These are phyloP conservation scores for Begonia loranthoides DNA, from an alignment of 306 rosid genomes.

Conservation along the genomic window DNA sequence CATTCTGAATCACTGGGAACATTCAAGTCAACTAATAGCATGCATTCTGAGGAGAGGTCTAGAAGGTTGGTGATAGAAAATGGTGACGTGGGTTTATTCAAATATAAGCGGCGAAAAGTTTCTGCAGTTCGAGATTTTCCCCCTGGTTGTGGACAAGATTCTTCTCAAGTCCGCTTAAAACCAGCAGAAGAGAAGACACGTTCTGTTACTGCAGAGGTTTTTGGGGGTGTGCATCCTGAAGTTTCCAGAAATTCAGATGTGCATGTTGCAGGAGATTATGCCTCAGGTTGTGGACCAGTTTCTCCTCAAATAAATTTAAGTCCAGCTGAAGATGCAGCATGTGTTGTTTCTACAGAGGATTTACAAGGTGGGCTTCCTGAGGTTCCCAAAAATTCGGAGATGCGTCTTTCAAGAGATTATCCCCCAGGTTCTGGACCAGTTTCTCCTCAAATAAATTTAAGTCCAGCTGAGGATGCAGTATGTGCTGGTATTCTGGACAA, in stretches of 20 bases:
- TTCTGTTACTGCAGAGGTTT: slow-evolving; percentile 6
- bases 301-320: too few species aligned
- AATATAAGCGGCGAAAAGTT: slow-evolving; percentile 34
- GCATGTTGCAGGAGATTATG: too few species aligned
- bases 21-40: slow-evolving; percentile 18
- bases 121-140: slow-evolving; percentile 77
- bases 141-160: slow-evolving; percentile 50
- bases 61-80: slow-evolving; percentile 25
- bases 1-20: slow-evolving; percentile 17
- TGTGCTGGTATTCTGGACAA: slow-evolving; percentile 8
- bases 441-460: slow-evolving; percentile 12
- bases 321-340: too few species aligned
- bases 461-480: neutral
- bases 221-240: slow-evolving; percentile 8
- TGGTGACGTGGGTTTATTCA: slow-evolving; percentile 13
- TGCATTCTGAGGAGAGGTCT: slow-evolving; percentile 22
- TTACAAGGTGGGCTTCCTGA: too few species aligned
- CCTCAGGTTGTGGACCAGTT: too few species aligned
- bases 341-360: too few species aligned
- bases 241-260: neutral
- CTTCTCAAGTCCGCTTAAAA: slow-evolving; percentile 8
- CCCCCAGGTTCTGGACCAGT: slow-evolving; percentile 61
- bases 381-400: too few species aligned
- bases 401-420: slow-evolving; percentile 22
- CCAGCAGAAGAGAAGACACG: slow-evolving; percentile 2